A percentile compares a stretch with the other conserved stretches of the same genome.
Evolutionary conservation across 2,329 filamentous ascomycete genomes (phyloP).

Genomic region (Pyricularia sp.): DNA sequence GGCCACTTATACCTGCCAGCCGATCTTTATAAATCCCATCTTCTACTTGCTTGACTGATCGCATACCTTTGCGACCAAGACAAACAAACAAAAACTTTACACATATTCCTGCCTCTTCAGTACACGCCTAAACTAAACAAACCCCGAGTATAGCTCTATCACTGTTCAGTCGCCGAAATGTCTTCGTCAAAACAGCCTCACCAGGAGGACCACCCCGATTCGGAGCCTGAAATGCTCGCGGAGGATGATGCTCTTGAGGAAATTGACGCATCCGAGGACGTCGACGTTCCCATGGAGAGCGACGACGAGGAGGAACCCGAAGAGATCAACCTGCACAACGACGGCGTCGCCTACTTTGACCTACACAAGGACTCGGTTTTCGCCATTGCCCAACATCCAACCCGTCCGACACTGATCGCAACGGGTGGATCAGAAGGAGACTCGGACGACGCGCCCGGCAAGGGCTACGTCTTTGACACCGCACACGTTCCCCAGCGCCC

Average conservation of each 20-base stretch:
- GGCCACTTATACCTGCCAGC: not conserved
- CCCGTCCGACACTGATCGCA: constrained; percentile 66
- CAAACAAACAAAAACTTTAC: not conserved
- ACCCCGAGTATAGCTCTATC: not conserved
- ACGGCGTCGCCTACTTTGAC: constrained; percentile 90
- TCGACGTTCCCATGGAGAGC: constrained; percentile 28
- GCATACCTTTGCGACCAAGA: not conserved
- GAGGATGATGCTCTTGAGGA: constrained; percentile 73
- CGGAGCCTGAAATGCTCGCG: constrained; percentile 64
- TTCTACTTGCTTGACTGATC: not conserved
- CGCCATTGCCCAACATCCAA: constrained; percentile 86
- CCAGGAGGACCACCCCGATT: constrained; percentile 34
- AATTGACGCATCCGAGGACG: constrained; percentile 53
- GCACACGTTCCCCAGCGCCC: constrained; percentile 53
- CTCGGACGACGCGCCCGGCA: constrained; percentile 55
- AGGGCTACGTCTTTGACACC: constrained; percentile 78
- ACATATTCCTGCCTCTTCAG: not conserved
- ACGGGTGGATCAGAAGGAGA: constrained; percentile 69
- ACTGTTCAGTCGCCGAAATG: constrained; percentile 8
- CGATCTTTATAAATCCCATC: not conserved
- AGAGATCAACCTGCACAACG: constrained; percentile 78
- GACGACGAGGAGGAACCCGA: constrained; percentile 31
- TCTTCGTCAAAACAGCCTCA: constrained; percentile 20
- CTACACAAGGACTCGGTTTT: constrained; percentile 85
- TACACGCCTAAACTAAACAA: not conserved